Evolutionary conservation across 169 alveolate genomes (phyloP).

Genomic region (Theileria sp.): DNA sequence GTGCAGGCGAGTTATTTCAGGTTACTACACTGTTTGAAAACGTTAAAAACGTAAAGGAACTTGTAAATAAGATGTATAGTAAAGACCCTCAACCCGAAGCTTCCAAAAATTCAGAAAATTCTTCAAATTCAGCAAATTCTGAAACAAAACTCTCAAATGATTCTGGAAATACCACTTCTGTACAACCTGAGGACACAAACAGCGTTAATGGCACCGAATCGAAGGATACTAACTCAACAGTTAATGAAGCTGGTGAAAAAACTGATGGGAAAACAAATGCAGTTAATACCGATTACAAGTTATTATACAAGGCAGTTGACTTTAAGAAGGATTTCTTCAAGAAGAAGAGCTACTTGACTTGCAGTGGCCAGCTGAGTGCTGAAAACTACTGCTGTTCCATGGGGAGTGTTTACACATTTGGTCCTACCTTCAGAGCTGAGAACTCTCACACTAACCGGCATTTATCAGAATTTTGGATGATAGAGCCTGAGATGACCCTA

Average conservation of each 20-base stretch:
- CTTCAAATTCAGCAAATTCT: neutral
- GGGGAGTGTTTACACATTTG: conserved; percentile 96
- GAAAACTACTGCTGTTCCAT: conserved; percentile 93
- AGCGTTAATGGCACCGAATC: neutral
- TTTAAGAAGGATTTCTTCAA: conserved; percentile 94
- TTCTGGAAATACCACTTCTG: neutral
- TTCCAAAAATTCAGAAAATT: neutral
- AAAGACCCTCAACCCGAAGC: neutral
- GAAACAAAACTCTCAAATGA: neutral
- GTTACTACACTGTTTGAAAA: conserved; percentile 91
- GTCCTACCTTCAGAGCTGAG: conserved; percentile 99
- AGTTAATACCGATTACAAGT: neutral
- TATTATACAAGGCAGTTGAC: conserved; percentile 54
- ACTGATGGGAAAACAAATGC: conserved; percentile 39
- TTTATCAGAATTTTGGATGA: conserved; percentile 99
- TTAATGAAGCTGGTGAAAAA: neutral
- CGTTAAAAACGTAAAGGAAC: conserved; percentile 59
- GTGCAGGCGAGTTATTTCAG: conserved; percentile 99
- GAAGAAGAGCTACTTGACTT: conserved; percentile 94
- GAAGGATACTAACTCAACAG: neutral
- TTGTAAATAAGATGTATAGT: conserved; percentile 27
- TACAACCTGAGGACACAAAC: neutral
- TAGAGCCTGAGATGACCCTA: conserved; percentile 98
- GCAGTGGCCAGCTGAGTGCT: conserved; percentile 95
- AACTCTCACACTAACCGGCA: conserved; percentile 95